These are phyloP conservation scores for Pachyrhizus erosus DNA, from an alignment of 306 rosid genomes.

Conservation along the genomic window DNA sequence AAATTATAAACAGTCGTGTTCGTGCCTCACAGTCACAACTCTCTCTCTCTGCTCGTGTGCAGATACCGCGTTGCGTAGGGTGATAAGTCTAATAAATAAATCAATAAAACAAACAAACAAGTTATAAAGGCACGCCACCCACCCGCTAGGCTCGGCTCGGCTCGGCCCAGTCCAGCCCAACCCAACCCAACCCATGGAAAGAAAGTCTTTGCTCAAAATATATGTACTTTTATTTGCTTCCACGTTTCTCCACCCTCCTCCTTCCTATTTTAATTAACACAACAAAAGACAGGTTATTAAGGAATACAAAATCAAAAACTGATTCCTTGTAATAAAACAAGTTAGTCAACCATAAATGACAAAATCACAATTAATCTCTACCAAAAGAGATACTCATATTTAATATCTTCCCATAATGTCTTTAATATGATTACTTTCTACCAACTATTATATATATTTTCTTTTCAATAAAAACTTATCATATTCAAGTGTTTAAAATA, in stretches of 20 bases:
- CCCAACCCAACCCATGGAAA: too few relatives aligned
- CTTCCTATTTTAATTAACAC: neutral
- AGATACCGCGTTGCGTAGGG: conserved; percentile 27
- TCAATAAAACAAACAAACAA: neutral
- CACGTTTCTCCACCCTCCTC: neutral
- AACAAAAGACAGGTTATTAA: neutral
- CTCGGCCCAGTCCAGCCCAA: too few relatives aligned
- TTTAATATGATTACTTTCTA: neutral
- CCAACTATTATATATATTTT: neutral
- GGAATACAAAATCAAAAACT: neutral
- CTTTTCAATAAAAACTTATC: neutral
- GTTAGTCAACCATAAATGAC: neutral
- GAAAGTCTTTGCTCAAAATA: too few relatives aligned
- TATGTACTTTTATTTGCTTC: neutral
- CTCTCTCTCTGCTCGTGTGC: neutral
- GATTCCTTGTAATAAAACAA: neutral
- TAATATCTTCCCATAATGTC: neutral
- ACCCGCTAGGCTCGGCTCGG: neutral
- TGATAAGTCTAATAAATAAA: neutral
- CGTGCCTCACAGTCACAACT: neutral
- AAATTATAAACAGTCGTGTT: neutral
- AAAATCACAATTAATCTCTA: neutral
- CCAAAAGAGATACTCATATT: neutral
- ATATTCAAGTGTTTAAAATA: neutral
- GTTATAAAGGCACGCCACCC: neutral